Base-by-base conservation (phyloP, 306 rosid genomes). In the Begonia peltatifolia region DNA sequence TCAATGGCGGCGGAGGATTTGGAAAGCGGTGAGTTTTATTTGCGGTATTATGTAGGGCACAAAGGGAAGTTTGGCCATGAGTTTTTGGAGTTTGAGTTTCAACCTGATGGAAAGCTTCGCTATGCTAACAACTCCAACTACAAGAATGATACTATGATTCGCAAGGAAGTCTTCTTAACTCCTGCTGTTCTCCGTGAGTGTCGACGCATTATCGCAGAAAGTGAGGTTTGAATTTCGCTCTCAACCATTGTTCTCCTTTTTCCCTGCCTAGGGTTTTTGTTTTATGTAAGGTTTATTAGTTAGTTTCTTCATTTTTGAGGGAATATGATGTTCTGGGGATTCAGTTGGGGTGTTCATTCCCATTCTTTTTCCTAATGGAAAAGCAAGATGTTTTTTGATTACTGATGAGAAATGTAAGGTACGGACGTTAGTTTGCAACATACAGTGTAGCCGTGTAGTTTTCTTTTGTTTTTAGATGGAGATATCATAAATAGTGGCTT, bases 41-140 rank as follows among this genome's bases (percentile, higher is more conserved):
- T 86, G 52, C 25, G 96, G 49, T 90, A 90, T 73, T 86, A 90
- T 52, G 96, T 90, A 0, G 96, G 99, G 0, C 96, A 90, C 77
- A 90, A 90, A 56, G 99, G 96, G 0, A 86, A 90, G 71, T 90
- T 86, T 50, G 96, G 99, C 0, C 96, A 90, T 22, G 99, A 90
- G 66, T 90, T 90, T 65, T 55, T 87, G 77, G 99, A 90, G 77
- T 90, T 90, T 57, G 95, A 88, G 79, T 90, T 84, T 65, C 69
- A 93, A 43, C 85, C 93, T 1, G 92, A 82, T 42, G 99, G 99
- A 0, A 90, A 83, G 76, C 99, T 90, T 11, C 93, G 99, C 3
- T 90, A 90, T 44, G 99, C 99, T 48, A 90, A 90, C 72, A 90
- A 90, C 71, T 90, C 99, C 76, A 90, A 90, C 72, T 90, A 90